Evolutionary conservation across 768 basidiomycete species (phyloP).

Genomic region (Auriscalpium microsporum): DNA sequence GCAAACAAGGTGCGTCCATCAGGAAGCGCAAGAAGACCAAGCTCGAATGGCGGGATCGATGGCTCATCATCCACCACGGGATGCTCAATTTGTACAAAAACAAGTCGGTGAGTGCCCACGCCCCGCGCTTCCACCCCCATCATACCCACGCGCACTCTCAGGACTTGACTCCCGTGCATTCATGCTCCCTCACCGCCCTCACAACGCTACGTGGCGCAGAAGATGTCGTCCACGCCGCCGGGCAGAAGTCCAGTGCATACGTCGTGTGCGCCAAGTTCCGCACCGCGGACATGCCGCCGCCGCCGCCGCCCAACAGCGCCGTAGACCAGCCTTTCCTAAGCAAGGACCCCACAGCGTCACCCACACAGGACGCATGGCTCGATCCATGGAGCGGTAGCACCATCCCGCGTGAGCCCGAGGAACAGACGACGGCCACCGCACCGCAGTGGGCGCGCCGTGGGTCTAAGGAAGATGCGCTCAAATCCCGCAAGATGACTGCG

Average conservation of each 20-base stretch:
- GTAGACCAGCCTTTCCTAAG: background rate
- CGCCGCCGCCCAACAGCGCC: background rate
- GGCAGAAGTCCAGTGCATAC: slow-evolving; percentile 6
- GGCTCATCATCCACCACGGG: slow-evolving; percentile 54
- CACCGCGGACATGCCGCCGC: background rate
- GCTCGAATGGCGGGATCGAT: slow-evolving; percentile 56
- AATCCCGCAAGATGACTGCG: background rate
- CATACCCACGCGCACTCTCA: background rate
- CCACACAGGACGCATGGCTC: slow-evolving; percentile 3
- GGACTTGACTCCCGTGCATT: slow-evolving; percentile 13
- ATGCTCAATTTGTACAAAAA: slow-evolving; percentile 45
- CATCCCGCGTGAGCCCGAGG: slow-evolving; percentile 8
- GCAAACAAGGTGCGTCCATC: background rate
- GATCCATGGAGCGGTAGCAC: slow-evolving; percentile 12
- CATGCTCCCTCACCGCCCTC: slow-evolving; percentile 9
- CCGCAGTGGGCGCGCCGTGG: slow-evolving; percentile 5
- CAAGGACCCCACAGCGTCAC: background rate
- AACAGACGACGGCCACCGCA: background rate
- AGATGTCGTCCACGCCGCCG: slow-evolving; percentile 2
- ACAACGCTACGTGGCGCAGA: slow-evolving; percentile 10
- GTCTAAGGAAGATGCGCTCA: slow-evolving; percentile 11
- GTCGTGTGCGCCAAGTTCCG: slow-evolving; percentile 14
- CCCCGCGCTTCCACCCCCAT: background rate
- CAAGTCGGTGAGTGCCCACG: slow-evolving; percentile 34
- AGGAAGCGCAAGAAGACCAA: slow-evolving; percentile 26